Base-by-base conservation (phyloP, 306 rosid species). In the Sophora flavescens region DNA sequence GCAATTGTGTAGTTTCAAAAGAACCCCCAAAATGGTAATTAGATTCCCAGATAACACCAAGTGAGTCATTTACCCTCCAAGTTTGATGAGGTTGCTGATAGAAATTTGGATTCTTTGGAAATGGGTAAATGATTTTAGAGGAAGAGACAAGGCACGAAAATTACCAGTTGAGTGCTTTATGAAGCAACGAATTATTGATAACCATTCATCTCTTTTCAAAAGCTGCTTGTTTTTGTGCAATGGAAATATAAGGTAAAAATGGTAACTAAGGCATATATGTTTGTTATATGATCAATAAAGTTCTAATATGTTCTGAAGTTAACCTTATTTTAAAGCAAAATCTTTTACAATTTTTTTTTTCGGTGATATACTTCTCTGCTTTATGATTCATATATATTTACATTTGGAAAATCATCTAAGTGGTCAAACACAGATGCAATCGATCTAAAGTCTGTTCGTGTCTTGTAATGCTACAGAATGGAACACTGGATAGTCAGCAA, bases 221-320 rank as follows among this genome's bases (percentile, higher is more conserved):
- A 63, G 66, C 63, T 79, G 77, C 36, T 48, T 78, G 77, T 70
- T 70, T 47, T 50, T 14, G 62, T 9, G 54, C 39, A 69, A 78
- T 51, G 26, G 26, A 70, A 36, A 53, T n/a, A 2, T 60, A 8
- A 53, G 67, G 68, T 52, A 44, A 77, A 77, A 54, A 17, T 30
- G 67, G 78, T 41, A 72, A 52, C 48, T 15, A 28, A 58, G 12
- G 36, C 11, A 52, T 78, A 8, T 14, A 16, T 3, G 6, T 15
- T 62, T 36, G 61, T 68, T n/a, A 6, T n/a, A 35, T 47, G 45
- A 36, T 47, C 14, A 12, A 32, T 32, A 44, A 70, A 51, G 36
- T 17, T 54, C 47, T 30, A 3, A 15, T 65, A 38, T 38, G 17
- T 48, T 13, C 61, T 35, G 11, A 10, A 2, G 41, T 66, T 66